These are phyloP conservation scores for Histomonas meleagridis DNA, from an alignment of 208 protist genomes.

Conservation along the genomic window DNA sequence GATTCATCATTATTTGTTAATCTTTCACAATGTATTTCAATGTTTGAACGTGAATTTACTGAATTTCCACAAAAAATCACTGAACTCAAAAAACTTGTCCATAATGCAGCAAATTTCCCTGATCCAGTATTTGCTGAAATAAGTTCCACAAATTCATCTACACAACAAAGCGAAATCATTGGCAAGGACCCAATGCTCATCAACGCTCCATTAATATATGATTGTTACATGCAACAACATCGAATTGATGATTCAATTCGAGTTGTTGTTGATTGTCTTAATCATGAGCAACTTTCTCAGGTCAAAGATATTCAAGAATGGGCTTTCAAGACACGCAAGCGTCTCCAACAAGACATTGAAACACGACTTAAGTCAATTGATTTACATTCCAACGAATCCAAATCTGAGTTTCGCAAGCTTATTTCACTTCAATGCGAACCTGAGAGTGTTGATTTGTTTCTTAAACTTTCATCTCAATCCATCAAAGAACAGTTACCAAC, in stretches of 20 bases:
- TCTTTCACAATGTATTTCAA: not conserved
- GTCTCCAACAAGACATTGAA: not conserved
- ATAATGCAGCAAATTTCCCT: not conserved
- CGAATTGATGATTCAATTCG: not conserved
- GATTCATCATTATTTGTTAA: not conserved
- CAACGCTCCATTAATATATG: not conserved
- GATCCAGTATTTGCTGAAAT: not conserved
- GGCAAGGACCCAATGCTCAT: not conserved
- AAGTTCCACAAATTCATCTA: not conserved
- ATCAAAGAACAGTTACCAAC: not conserved
- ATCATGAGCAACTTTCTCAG: not conserved
- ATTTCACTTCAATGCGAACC: not conserved
- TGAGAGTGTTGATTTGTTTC: not conserved
- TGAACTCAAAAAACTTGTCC: not conserved
- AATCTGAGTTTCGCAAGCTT: not conserved
- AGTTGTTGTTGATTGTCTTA: not conserved
- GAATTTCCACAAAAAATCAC: slow-evolving; percentile 20
- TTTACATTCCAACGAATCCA: not conserved
- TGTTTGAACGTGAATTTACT: not conserved
- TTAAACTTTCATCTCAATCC: not conserved
- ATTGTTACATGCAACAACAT: not conserved
- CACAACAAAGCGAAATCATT: not conserved
- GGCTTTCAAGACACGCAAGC: not conserved
- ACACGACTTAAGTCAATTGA: not conserved
- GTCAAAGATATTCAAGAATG: not conserved